Conservation (phyloP, 169 alveolate genomes). For the Theileria equi region DNA sequence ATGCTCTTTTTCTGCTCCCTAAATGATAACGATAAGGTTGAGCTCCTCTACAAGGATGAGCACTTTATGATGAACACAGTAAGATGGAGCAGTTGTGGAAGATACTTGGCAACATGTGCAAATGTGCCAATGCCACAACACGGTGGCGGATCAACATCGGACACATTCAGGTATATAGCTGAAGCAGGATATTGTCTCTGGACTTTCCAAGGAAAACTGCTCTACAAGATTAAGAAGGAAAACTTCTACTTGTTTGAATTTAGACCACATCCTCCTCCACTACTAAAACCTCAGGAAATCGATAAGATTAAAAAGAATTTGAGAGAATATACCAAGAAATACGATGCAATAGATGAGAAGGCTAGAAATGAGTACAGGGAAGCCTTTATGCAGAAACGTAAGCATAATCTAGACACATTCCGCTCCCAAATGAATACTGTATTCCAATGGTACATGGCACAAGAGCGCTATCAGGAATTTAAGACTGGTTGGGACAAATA, state of each 20-base stretch:
- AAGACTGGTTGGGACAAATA: conserved; percentile 67
- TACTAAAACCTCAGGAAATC: conserved; percentile 71
- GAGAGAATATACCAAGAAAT: conserved; percentile 77
- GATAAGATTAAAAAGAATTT: conserved; percentile 81
- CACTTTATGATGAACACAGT: conserved; percentile 81
- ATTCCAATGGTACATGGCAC: conserved; percentile 64
- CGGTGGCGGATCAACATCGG: conserved; percentile 36
- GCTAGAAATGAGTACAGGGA: conserved; percentile 71
- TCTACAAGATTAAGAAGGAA: conserved; percentile 76
- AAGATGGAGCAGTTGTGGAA: conserved; percentile 86
- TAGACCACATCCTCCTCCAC: conserved; percentile 88
- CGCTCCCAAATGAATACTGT: conserved; percentile 31
- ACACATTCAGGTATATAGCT: conserved; percentile 72
- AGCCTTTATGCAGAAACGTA: conserved; percentile 65
- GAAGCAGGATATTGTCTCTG: conserved; percentile 83
- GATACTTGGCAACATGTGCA: conserved; percentile 81
- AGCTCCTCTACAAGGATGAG: conserved; percentile 81
- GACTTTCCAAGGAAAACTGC: conserved; percentile 86
- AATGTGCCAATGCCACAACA: conserved; percentile 64
- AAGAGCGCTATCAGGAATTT: conserved; percentile 61
- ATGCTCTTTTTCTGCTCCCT: conserved; percentile 79
- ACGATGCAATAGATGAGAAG: conserved; percentile 76
- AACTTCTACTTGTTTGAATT: conserved; percentile 81
- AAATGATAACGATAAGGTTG: conserved; percentile 81
- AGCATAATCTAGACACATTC: conserved; percentile 66